Base-by-base conservation (phyloP, 2,329 filamentous ascomycete genomes). In the Sphaerulina vaccinii region DNA sequence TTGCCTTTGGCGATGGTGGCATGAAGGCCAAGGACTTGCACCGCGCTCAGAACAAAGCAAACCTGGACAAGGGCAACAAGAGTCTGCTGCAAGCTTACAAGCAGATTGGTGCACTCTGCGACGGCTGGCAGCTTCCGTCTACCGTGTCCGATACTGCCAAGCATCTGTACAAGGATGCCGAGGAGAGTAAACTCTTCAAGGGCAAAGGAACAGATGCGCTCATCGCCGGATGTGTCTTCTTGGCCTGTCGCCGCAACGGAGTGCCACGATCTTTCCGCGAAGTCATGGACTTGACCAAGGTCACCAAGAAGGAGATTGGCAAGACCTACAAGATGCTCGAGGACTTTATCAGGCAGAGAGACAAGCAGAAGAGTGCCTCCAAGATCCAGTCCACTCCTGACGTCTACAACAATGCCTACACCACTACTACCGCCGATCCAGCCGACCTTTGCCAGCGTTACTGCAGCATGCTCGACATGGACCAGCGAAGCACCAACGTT, bases 221-320 rank as follows among this genome's bases (percentile, higher is more conserved):
- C 61, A 92, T 97, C 61, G 93, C 93, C 4, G 90, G 91, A 5
- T 96, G 91, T 73, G 93, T 99, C 71, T 97, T 99, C 77, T 92
- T 99, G 64, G 90, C 93, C 35, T 97, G 92, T 70, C 90, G 93
- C 38, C 90, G 96, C 71, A 87, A 89, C 67, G 83, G 85, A 56
- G 86, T 91, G 23, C 86, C 88, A 3, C 87, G 93, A 60, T 95
- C 90, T 3, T 99, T 99, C 75, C 84, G 88, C 42, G 95, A 99
- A 71, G 93, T 99, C 65, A 95, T 88, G 74, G 86, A 90, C 55
- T 79, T 97, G 69, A 99, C 93, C 7, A 89, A 88, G 62, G 92
- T 99, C 22, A 86, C 87, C 55, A 96, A 97, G 77, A 97, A 97
- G 75, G 95, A 99, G 68, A 96, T 99, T 58, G 93, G 93, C 18